Evolutionary conservation across 805 yeast genomes (phyloP).

Genomic region (Saturnispora halmiae): DNA sequence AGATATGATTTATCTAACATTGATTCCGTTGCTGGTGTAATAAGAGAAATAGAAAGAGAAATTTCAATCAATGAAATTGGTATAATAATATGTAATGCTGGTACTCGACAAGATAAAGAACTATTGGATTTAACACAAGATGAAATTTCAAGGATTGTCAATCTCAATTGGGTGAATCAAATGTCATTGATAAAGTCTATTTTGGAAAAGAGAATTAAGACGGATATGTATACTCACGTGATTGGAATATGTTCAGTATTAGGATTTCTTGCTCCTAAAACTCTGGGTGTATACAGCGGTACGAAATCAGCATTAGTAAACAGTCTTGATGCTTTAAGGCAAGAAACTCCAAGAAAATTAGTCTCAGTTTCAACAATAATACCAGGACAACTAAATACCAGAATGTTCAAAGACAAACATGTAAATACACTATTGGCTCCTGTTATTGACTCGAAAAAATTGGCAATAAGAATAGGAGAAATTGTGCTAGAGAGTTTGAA

Average conservation of each 20-base stretch:
- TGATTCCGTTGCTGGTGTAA: slow-evolving; percentile 18
- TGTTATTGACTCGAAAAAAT: slow-evolving; percentile 29
- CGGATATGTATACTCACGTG: slow-evolving; percentile 24
- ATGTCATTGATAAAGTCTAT: slow-evolving; percentile 31
- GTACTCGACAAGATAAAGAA: slow-evolving; percentile 32
- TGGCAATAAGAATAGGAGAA: slow-evolving; percentile 31
- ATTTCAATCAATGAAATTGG: slow-evolving; percentile 17
- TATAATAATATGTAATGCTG: slow-evolving; percentile 41
- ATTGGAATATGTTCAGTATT: slow-evolving; percentile 39
- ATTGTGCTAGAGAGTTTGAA: slow-evolving; percentile 30
- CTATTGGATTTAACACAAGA: slow-evolving; percentile 22
- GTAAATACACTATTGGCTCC: slow-evolving; percentile 43
- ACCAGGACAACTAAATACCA: slow-evolving; percentile 44
- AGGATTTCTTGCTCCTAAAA: slow-evolving; percentile 41
- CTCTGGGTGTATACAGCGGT: slow-evolving; percentile 40
- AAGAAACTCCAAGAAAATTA: slow-evolving; percentile 28
- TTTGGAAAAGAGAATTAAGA: slow-evolving; percentile 18
- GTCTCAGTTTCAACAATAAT: slow-evolving; percentile 32
- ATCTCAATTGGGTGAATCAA: slow-evolving; percentile 37
- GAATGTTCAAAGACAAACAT: slow-evolving; percentile 40
- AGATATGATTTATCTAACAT: slow-evolving; percentile 20
- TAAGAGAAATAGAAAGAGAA: slow-evolving; percentile 13
- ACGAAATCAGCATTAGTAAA: slow-evolving; percentile 39
- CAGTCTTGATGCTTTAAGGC: slow-evolving; percentile 36
- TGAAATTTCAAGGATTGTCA: slow-evolving; percentile 27